Conservation (phyloP, 2,329 filamentous ascomycete genomes). For the Colletotrichum gloeosporioides region DNA sequence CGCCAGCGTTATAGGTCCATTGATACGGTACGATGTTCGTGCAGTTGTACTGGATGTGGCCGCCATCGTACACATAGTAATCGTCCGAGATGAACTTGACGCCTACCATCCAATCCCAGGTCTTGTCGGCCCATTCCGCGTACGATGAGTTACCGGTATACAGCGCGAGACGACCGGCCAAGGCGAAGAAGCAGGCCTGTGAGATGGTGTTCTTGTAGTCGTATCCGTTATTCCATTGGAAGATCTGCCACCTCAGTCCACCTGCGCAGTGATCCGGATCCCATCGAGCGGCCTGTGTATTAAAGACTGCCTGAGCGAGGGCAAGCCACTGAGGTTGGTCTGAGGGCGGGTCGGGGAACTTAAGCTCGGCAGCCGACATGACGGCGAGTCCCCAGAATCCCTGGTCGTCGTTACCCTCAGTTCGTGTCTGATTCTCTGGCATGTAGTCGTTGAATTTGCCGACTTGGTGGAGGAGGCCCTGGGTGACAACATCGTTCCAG, state of each 20-base stretch:
- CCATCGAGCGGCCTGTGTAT: conserved; percentile 78
- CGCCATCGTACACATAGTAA: conserved; percentile 69
- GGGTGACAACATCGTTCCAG: conserved; percentile 71
- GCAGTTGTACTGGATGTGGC: conserved; percentile 62
- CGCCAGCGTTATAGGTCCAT: conserved; percentile 74
- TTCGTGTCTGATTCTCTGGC: conserved; percentile 73
- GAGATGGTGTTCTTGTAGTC: conserved; percentile 76
- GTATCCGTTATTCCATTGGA: conserved; percentile 81
- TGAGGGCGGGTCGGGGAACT: conserved; percentile 64
- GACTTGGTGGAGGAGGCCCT: conserved; percentile 77
- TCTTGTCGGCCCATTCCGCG: conserved; percentile 75
- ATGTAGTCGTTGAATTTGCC: conserved; percentile 79
- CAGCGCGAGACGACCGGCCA: conserved; percentile 71
- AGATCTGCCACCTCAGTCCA: conserved; percentile 86
- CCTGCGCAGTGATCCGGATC: conserved; percentile 72
- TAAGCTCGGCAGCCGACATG: conserved; percentile 74
- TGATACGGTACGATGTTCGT: conserved; percentile 63
- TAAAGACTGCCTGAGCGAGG: conserved; percentile 81
- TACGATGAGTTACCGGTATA: conserved; percentile 83
- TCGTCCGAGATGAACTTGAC: conserved; percentile 64
- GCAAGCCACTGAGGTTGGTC: conserved; percentile 71
- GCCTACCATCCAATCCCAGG: conserved; percentile 71
- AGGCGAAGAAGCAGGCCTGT: conserved; percentile 66
- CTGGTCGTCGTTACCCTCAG: conserved; percentile 77
- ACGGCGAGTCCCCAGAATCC: conserved; percentile 76